Base-by-base conservation (phyloP, 2,329 filamentous ascomycete genomes). In the Stachybotrys elegans region DNA sequence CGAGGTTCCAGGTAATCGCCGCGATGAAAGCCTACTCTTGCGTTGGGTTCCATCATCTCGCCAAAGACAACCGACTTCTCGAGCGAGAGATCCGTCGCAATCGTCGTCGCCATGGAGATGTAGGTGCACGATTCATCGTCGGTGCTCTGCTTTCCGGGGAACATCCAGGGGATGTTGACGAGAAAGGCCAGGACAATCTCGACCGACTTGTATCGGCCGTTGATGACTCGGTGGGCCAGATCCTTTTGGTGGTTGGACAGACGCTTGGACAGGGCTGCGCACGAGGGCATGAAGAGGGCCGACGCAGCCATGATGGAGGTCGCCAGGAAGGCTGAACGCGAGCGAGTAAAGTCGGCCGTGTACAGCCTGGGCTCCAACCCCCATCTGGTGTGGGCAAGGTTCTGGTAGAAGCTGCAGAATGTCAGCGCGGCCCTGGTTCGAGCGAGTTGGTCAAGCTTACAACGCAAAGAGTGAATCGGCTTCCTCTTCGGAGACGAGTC, bases 151-250 rank as follows among this genome's bases (percentile, higher is more conserved):
- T 76, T 67, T 3, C 81, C 81, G 2, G 81, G 81, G 22, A 79
- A 78, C 75, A 88, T 86, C 84, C 84, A 88, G 0, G 84, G 84
- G 6, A 88, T 76, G 48, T 87, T 87, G 23, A 86, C 75, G 79
- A 88, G 84, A 56, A 88, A 88, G 0, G 81, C 84, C 2, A 88
- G 66, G 0, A 88, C 80, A 44, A 88, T 86, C 57, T 88, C 84
- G 6, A 86, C 82, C 0, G 84, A 88, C 44, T 82, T 76, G 54
- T 81, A 76, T 3, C 83, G 77, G 37, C 76, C 73, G 1, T 72
- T 65, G 40, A 84, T 79, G 35, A 88, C 74, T 22, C 76, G 72
- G 21, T 81, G 75, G 0, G 81, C 83, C 4, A 88, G 71, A 20
- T 69, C 69, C 48, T 78, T 81, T 49, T 76, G 76, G 51, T 88